Conservation (phyloP, 2,329 filamentous ascomycete species). For the Falciphora oryzae region DNA sequence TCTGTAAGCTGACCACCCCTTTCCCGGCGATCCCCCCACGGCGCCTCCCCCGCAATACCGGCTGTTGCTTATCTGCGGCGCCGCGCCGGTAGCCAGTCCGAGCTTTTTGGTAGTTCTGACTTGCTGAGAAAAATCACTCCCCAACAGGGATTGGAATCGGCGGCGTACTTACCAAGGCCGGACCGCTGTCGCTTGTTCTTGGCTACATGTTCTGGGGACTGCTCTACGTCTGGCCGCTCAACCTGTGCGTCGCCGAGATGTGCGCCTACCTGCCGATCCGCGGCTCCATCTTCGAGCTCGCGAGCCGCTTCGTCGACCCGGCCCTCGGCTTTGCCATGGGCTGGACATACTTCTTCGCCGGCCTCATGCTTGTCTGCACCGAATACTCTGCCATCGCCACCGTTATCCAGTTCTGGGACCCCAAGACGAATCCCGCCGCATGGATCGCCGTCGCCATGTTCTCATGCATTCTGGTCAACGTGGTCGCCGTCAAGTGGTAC, state of each 20-base stretch:
- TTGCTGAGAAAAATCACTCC: background rate
- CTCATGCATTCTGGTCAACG: slow-evolving; percentile 40
- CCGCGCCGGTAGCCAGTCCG: background rate
- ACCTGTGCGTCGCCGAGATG: slow-evolving; percentile 51
- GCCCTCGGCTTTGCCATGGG: slow-evolving; percentile 51
- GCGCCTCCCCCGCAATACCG: background rate
- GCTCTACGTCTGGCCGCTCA: slow-evolving; percentile 36
- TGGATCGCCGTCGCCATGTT: slow-evolving; percentile 35
- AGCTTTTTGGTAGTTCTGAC: background rate
- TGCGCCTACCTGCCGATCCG: slow-evolving; percentile 49
- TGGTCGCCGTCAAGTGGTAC: slow-evolving; percentile 26
- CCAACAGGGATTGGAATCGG: slow-evolving; percentile 33
- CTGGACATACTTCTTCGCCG: slow-evolving; percentile 45
- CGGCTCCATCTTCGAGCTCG: slow-evolving; percentile 49
- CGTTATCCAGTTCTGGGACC: slow-evolving; percentile 38
- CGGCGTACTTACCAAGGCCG: slow-evolving; percentile 34
- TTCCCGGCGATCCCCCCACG: background rate
- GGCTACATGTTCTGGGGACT: slow-evolving; percentile 39
- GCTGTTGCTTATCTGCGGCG: background rate
- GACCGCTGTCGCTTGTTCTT: slow-evolving; percentile 37
- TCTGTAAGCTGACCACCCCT: slow-evolving; percentile 25
- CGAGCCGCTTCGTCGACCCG: slow-evolving; percentile 49
- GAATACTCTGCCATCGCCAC: slow-evolving; percentile 40
- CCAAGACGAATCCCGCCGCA: slow-evolving; percentile 36
- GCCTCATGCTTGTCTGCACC: slow-evolving; percentile 38